Conservation (phyloP, 1,284 basidiomycete genomes). For the Xanthoconium separans region DNA sequence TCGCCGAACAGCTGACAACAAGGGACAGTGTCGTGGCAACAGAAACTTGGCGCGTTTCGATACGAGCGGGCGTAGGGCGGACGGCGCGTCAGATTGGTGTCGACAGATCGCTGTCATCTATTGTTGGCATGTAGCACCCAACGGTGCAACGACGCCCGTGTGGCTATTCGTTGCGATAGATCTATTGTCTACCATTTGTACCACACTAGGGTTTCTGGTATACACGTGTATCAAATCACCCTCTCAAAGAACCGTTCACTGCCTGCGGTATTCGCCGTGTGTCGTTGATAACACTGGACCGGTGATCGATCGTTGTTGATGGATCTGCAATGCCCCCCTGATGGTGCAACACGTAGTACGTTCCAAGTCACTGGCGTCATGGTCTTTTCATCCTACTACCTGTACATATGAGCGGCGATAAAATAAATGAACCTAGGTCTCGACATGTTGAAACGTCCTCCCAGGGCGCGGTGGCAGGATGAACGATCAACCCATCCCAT, state of each 20-base stretch:
- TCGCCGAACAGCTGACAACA: constrained; percentile 13
- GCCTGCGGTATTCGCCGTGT: not conserved
- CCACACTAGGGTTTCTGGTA: not conserved
- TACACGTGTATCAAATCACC: constrained; percentile 19
- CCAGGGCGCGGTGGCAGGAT: not conserved
- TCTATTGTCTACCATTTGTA: constrained; percentile 1
- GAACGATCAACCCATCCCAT: constrained; percentile 2
- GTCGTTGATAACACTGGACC: not conserved
- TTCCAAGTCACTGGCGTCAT: not conserved
- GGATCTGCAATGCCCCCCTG: constrained; percentile 7
- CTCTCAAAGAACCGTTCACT: not conserved
- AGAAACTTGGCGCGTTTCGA: constrained; percentile 1
- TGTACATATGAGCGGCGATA: not conserved
- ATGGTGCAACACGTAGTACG: not conserved
- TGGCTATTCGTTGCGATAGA: not conserved
- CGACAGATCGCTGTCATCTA: not conserved
- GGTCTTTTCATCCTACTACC: not conserved
- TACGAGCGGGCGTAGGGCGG: not conserved
- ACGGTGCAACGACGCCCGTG: constrained; percentile 2
- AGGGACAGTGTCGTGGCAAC: constrained; percentile 3
- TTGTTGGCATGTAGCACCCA: constrained; percentile 1
- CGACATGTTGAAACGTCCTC: not conserved
- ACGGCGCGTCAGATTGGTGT: not conserved
- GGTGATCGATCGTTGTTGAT: constrained; percentile 13
- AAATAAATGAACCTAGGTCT: constrained; percentile 4